These are phyloP conservation scores for Colletotrichum camelliae DNA, from an alignment of 2,329 filamentous ascomycete species.

Conservation along the genomic window DNA sequence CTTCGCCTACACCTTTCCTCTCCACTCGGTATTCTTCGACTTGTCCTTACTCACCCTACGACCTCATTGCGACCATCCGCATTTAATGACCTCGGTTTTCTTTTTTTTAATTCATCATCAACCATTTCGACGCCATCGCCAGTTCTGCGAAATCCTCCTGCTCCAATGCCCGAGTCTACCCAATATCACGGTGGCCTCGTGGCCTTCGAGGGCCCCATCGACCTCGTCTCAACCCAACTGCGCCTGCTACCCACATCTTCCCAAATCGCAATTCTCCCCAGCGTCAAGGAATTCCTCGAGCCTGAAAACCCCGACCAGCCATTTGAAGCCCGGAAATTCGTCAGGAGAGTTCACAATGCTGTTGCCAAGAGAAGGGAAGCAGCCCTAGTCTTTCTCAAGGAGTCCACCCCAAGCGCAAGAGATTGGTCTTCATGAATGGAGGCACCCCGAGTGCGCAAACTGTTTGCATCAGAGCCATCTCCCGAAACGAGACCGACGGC, in stretches of 20 bases:
- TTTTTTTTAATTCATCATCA: not conserved
- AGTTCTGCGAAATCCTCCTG: not conserved
- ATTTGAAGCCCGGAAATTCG: slow-evolving; percentile 38
- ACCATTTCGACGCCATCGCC: not conserved
- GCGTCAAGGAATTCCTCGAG: slow-evolving; percentile 52
- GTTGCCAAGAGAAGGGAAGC: slow-evolving; percentile 49
- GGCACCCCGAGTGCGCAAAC: slow-evolving; percentile 60
- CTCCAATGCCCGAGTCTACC: slow-evolving; percentile 16
- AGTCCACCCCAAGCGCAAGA: slow-evolving; percentile 51
- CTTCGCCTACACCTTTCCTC: not conserved
- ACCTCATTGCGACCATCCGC: not conserved
- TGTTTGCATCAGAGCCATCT: slow-evolving; percentile 60
- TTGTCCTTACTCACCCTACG: not conserved
- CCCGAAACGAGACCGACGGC: slow-evolving; percentile 55
- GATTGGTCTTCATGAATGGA: slow-evolving; percentile 65
- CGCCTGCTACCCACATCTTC: slow-evolving; percentile 63
- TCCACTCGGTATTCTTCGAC: not conserved
- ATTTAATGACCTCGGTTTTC: not conserved
- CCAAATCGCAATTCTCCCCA: slow-evolving; percentile 62
- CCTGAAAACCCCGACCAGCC: slow-evolving; percentile 28
- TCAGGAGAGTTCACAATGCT: slow-evolving; percentile 58
- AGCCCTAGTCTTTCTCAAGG: slow-evolving; percentile 56
- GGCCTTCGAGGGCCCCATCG: slow-evolving; percentile 63
- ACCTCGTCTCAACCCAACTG: slow-evolving; percentile 63
- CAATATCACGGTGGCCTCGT: slow-evolving; percentile 56